A percentile compares a stretch with the other conserved stretches of the same genome.
phyloP scores from a whole-genome alignment of 345 rosid species.

The Sisymbrium altissimum region DNA sequence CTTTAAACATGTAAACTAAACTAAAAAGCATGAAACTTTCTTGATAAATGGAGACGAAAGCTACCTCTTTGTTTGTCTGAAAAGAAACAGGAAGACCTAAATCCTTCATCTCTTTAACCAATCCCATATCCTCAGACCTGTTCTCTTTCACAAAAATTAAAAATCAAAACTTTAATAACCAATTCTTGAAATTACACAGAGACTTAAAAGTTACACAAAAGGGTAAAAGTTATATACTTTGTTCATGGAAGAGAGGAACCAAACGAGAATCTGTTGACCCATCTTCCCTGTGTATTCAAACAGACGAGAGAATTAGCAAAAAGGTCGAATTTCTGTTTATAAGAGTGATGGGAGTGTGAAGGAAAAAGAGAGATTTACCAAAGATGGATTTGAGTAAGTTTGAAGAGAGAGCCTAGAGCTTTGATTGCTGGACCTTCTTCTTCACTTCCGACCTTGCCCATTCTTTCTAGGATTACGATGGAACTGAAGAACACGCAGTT shows the following conservation, averaged over 20 bases:
- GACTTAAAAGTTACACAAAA: not conserved
- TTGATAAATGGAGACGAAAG: not conserved
- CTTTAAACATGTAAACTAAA: not conserved
- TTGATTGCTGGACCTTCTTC: slow-evolving; percentile 44
- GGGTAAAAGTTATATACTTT: slow-evolving; percentile 11
- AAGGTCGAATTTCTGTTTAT: not conserved
- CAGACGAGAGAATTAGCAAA: not conserved
- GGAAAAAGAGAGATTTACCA: slow-evolving; percentile 40
- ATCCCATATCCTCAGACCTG: slow-evolving; percentile 42
- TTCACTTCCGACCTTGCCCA: not conserved
- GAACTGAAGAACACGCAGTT: no score
- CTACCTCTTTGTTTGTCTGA: slow-evolving; percentile 64
- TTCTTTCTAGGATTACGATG: no score
- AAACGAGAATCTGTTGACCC: slow-evolving; percentile 42
- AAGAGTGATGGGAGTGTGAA: not conserved
- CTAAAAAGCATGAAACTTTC: not conserved
- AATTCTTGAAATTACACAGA: not conserved
- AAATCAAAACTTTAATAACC: not conserved
- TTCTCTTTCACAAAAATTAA: slow-evolving; percentile 26
- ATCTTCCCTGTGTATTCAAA: slow-evolving; percentile 51
- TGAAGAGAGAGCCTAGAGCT: slow-evolving; percentile 72
- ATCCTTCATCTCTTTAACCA: slow-evolving; percentile 53
- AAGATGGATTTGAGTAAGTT: slow-evolving; percentile 65
- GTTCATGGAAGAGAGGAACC: slow-evolving; percentile 27
- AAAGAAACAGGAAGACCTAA: slow-evolving; percentile 82